Percentiles rank a stretch among this genome's conserved stretches.
Evolutionary conservation across 2,329 filamentous ascomycete genomes (phyloP).

Genomic region (Emmonsiellopsis sp.): DNA sequence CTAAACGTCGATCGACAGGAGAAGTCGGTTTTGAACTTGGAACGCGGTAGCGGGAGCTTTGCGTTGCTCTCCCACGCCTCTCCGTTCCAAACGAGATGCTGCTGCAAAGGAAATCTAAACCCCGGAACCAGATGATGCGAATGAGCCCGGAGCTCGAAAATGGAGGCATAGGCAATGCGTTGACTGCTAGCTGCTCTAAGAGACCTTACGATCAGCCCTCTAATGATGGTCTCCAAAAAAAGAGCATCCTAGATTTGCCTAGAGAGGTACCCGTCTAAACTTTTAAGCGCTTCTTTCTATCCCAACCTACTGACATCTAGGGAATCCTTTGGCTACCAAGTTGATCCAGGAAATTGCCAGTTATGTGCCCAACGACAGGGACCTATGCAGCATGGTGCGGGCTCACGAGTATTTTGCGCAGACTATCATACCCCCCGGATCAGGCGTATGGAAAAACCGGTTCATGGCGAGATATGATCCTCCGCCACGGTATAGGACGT

Average conservation of each 20-base stretch:
- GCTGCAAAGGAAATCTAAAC: too few species aligned
- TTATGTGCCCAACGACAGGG: constrained; percentile 21
- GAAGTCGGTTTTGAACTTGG: too few species aligned
- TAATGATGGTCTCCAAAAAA: not conserved
- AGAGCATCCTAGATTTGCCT: constrained; percentile 1
- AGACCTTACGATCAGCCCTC: too few species aligned
- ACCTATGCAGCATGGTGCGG: constrained; percentile 22
- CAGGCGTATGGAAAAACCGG: constrained; percentile 25
- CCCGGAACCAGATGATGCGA: too few species aligned
- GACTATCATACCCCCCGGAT: constrained; percentile 19
- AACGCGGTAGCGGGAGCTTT: too few species aligned
- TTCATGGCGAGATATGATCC: constrained; percentile 28
- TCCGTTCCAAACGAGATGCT: too few species aligned
- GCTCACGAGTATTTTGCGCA: constrained; percentile 19
- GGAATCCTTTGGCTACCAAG: constrained; percentile 10
- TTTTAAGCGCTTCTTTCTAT: not conserved
- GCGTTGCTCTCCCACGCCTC: too few species aligned
- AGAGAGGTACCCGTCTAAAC: constrained; percentile 2
- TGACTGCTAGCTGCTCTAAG: too few species aligned
- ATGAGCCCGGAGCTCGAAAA: too few species aligned
- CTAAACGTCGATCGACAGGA: too few species aligned
- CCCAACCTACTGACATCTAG: not conserved
- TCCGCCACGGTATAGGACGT: constrained; percentile 10
- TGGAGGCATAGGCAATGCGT: too few species aligned
- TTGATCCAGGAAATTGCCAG: constrained; percentile 25